Conservation (phyloP, 2,329 filamentous ascomycete species). For the Diaporthe caulivora region DNA sequence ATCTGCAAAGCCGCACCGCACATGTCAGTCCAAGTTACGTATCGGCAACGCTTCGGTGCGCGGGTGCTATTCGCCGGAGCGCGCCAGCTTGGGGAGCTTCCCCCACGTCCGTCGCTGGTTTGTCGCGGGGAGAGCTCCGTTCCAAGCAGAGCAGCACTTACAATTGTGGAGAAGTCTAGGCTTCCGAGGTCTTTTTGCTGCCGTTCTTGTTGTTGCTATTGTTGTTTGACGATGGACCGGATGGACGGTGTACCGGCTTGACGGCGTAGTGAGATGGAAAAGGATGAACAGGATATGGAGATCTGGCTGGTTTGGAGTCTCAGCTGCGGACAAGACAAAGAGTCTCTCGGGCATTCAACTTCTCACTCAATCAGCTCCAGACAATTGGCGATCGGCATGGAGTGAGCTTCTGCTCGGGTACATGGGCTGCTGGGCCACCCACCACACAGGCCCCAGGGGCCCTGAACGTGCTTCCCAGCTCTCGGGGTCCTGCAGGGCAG, state of each 20-base stretch:
- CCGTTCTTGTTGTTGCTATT: neutral
- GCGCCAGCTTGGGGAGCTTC: conserved; percentile 31
- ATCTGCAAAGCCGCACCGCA: conserved; percentile 27
- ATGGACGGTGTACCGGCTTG: neutral
- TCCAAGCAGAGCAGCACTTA: neutral
- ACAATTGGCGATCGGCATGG: conserved; percentile 22
- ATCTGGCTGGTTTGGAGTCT: conserved; percentile 20
- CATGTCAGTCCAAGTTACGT: conserved; percentile 35
- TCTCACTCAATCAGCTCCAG: conserved; percentile 26
- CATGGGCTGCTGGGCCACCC: neutral
- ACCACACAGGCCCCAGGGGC: neutral
- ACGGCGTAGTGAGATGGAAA: neutral
- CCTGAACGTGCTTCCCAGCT: conserved; percentile 1
- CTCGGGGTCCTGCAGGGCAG: conserved; percentile 19
- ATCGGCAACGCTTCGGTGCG: conserved; percentile 33
- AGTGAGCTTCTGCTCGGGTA: conserved; percentile 27
- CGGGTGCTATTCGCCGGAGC: conserved; percentile 32
- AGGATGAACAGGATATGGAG: conserved; percentile 4
- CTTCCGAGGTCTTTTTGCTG: neutral
- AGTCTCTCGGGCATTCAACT: conserved; percentile 19
- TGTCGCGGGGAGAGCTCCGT: conserved; percentile 17
- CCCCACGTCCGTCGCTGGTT: conserved; percentile 25
- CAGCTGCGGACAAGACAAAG: conserved; percentile 9
- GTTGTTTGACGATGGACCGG: neutral
- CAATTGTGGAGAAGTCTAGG: neutral